These are phyloP conservation scores for Aspergillus mulundensis DNA, from an alignment of 495 filamentous ascomycete genomes.

Conservation along the genomic window DNA sequence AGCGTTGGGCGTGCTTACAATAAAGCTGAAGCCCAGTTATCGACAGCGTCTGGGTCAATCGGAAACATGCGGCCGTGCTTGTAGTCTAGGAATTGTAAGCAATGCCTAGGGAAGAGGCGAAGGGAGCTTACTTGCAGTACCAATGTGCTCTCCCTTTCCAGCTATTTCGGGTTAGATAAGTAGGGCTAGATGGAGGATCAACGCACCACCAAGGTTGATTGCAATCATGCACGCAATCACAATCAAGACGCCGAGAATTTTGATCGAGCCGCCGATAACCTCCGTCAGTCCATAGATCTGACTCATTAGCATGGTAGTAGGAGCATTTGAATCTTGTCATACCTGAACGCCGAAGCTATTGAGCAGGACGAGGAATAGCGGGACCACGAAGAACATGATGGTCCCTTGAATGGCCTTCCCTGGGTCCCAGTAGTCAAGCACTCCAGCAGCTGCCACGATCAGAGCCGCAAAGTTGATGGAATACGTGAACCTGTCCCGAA, in stretches of 20 bases:
- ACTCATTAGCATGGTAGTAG: neutral
- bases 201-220: slow-evolving; percentile 33
- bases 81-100: slow-evolving; percentile 13
- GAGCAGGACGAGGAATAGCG: slow-evolving; percentile 26
- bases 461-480: slow-evolving; percentile 37
- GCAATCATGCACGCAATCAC: slow-evolving; percentile 27
- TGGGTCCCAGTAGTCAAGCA: slow-evolving; percentile 34
- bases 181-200: neutral
- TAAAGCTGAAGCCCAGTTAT: slow-evolving; percentile 27
- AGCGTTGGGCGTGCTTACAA: slow-evolving; percentile 29
- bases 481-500: slow-evolving; percentile 37
- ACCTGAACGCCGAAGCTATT: slow-evolving; percentile 35
- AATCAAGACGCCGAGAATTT: slow-evolving; percentile 32
- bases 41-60: slow-evolving; percentile 25
- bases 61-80: slow-evolving; percentile 16
- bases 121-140: slow-evolving; percentile 16
- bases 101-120: too few species aligned
- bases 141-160: slow-evolving; percentile 9
- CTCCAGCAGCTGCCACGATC: slow-evolving; percentile 35
- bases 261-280: slow-evolving; percentile 34
- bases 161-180: slow-evolving; percentile 7
- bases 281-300: slow-evolving; percentile 39
- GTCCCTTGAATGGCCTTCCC: slow-evolving; percentile 24
- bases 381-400: slow-evolving; percentile 28
- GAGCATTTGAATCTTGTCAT: neutral